Evolutionary conservation across 176 grass and related monocot species (phyloP), one percentile per base, ranked within the genome.

Genomic region (Aegilops umbellulata): DNA sequence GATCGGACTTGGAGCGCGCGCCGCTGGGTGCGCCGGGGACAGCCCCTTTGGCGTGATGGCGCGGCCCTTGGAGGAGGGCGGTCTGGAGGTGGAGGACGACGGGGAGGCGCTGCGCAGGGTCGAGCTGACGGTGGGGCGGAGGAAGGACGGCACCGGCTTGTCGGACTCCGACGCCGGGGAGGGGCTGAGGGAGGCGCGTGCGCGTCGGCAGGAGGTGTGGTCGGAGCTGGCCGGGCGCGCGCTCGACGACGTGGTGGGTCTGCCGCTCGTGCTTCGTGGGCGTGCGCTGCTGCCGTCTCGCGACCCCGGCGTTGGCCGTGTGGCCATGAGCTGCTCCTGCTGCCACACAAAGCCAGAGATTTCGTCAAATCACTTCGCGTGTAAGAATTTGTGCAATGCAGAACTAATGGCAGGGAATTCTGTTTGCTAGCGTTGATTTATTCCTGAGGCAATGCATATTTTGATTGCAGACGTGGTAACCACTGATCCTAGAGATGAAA

Each of bases 81-180:
- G 55, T 42, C 71, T 74, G 41, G 30, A 19, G 42, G 34, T 34
- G 1, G 79, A 83, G 23, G 80, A 74, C 1, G 84, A 65, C 2
- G 80, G 84, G 8, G 76, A 76, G 60, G 85, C 84, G 89, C 81
- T 85, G 85, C 84, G 89, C 76, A 87, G 47, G n/a, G 85, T 51
- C 68, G 89, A 91, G 77, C 89, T 91, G 36, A 91, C 89, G 81
- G 89, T 87, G 61, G 85, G 81, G 36, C 85, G 89, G 81, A 91
- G 82, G 85, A 91, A 91, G 12, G 89, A 91, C 19, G 89, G 89
- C 61, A 81, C 1, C 81, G 81, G 81, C 77, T 91, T 88, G 69
- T 92, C 90, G 16, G 78, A 66, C 65, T 13, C 51, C 2, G 16
- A 49, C 3, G 86, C 16, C 27, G 63, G 26, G 2, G 67, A 1